Base-by-base conservation (phyloP, 495 filamentous ascomycete genomes). In the Talaromyces liani region DNA sequence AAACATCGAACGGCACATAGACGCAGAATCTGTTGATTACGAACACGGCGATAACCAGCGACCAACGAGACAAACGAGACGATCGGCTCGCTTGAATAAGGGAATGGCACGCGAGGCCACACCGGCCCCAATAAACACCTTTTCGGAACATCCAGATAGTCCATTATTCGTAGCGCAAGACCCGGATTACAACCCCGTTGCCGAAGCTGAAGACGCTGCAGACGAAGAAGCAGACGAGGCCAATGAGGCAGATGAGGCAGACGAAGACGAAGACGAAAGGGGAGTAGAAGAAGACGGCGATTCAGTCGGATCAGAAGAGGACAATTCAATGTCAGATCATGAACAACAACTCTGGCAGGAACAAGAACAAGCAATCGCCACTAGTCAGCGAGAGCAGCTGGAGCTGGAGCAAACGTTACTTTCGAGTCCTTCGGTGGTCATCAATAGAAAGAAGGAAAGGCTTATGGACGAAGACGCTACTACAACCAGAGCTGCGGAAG, bases 151-250 rank as follows among this genome's bases (percentile, higher is more conserved):
- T n/a, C n/a, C 39, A 45, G 39, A 45, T 18, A 49, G 45, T 20
- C n/a, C 41, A 18, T 24, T 55, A 8, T 55, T 55, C 16, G 51
- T 55, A 16, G 1, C 8, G 8, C 51, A 27, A 55, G 51, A 55
- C 9, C 4, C 49, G 18, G 20, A 22, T 49, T 6, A 49, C 45
- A 29, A 60, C 18, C 10, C 18, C 47, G 6, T 59, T 66, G 41
- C 70, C 7, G 20, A 56, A 68, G 14, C 75, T 2, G 41, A 41
- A 31, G 47, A 57, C 0, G 53, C 2, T n/a, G 36, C 25, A 10
- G 53, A 56, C 49, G 18, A 3, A 54, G 18, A 41, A 36, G 61
- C 39, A 24, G 39, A 39, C 29, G 45, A 56, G 9, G 51, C 8
- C 2, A 24, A 64, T 25, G 63, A 61, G 41, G 63, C 25, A 14